A percentile compares a stretch with the other conserved stretches of the same genome.
Conservation (phyloP, 1,284 basidiomycete genomes). For the Xerocomus amazonicus region DNA sequence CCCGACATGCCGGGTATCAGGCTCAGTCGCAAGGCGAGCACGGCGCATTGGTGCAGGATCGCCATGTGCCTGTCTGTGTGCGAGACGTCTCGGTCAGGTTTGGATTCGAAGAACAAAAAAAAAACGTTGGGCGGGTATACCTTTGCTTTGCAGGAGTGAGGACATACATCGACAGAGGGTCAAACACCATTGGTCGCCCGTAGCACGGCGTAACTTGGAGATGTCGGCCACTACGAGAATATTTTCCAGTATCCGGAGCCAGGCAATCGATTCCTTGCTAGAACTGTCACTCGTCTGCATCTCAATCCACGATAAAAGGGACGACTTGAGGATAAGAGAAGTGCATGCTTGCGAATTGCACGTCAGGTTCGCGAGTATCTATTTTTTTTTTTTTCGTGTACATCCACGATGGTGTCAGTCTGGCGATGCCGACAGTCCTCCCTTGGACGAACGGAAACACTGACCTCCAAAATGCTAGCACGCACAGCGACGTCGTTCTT, state of each 20-base stretch:
- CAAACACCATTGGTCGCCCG: constrained; percentile 54
- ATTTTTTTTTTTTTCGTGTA: background rate
- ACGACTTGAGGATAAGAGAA: constrained; percentile 65
- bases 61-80: constrained; percentile 18
- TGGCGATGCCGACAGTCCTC: no score
- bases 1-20: constrained; percentile 5
- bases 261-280: constrained; percentile 47
- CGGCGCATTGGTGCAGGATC: constrained; percentile 19
- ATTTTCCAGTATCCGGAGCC: constrained; percentile 72
- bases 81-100: background rate
- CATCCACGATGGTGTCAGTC: background rate
- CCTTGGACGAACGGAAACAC: background rate
- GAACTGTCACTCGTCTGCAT: constrained; percentile 51
- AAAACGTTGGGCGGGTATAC: background rate
- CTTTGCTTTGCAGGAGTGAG: constrained; percentile 37
- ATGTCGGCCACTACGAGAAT: constrained; percentile 40
- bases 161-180: constrained; percentile 50
- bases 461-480: constrained; percentile 64
- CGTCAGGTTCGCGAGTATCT: constrained; percentile 73
- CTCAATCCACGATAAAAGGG: constrained; percentile 75
- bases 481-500: constrained; percentile 52
- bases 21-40: constrained; percentile 21
- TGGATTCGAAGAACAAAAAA: background rate
- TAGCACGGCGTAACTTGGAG: constrained; percentile 47
- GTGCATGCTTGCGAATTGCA: constrained; percentile 62